Percentiles rank a stretch among this genome's conserved stretches.
Evolutionary conservation across 225 moss, liverwort and hornwort species (phyloP).

Genomic region (Marchantia polymorpha): DNA sequence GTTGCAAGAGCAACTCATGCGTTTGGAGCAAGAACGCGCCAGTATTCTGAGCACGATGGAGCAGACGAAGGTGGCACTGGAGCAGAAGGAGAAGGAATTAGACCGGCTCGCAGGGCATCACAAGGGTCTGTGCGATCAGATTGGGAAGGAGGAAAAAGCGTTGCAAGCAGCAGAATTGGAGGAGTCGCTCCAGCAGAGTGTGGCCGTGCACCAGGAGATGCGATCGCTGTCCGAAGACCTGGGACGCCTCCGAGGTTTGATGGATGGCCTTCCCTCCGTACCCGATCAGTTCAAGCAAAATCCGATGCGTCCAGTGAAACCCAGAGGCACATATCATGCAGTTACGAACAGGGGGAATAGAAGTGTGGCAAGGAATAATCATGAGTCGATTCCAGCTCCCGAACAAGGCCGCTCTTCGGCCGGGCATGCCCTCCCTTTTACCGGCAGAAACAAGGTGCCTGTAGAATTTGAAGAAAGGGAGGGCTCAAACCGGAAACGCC

Average conservation of each 20-base stretch:
- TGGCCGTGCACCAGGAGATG: slow-evolving; percentile 34
- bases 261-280: slow-evolving; percentile 21
- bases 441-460: slow-evolving; percentile 22
- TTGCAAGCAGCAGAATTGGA: slow-evolving; percentile 24
- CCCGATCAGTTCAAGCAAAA: slow-evolving; percentile 25
- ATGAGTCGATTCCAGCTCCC: slow-evolving; percentile 11
- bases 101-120: slow-evolving; percentile 18
- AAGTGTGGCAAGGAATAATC: neutral
- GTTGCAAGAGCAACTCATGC: slow-evolving; percentile 15
- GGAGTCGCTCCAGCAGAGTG: slow-evolving; percentile 31
- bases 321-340: slow-evolving; percentile 6
- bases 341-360: slow-evolving; percentile 26
- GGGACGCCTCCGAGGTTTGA: slow-evolving; percentile 28
- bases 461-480: slow-evolving; percentile 31
- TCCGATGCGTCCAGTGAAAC: neutral
- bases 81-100: slow-evolving; percentile 30
- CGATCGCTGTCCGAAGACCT: slow-evolving; percentile 30
- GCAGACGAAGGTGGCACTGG: slow-evolving; percentile 9
- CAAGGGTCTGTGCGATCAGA: slow-evolving; percentile 19
- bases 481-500: slow-evolving; percentile 33
- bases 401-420: neutral
- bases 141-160: slow-evolving; percentile 26
- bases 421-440: neutral
- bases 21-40: slow-evolving; percentile 27
- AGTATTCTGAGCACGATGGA: slow-evolving; percentile 18